Base-by-base conservation (phyloP, 768 basidiomycete species). In the Leucosporidium scottii region DNA sequence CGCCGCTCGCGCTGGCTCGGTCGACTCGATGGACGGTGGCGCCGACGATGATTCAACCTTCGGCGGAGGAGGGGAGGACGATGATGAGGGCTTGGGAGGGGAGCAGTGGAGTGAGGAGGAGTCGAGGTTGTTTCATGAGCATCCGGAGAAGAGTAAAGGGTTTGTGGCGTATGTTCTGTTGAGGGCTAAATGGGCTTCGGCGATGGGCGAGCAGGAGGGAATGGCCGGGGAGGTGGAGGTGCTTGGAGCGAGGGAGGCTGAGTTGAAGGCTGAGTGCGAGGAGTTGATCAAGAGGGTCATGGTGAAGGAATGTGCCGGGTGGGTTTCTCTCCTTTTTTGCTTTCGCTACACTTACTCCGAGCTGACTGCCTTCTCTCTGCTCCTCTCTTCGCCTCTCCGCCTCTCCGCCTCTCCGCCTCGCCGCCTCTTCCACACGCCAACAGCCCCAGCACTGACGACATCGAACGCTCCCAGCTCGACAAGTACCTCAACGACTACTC, bases 161-260 rank as follows among this genome's bases (percentile, higher is more conserved):
- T 75, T 77, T 50, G 74, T 85, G 47, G 85, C 85, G 81, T 93
- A 93, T 77, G 81, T 85, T 79, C 70, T 82, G 79, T 78, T 84
- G 81, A 89, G 93, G 75, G 91, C 92, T 9, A 91, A 91, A 75
- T 83, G 87, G 76, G 81, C 80, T 59, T 88, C 86, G 75, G 85
- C 84, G 20, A 69, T 86, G 36, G 83, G 87, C 65, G 85, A 89
- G 74, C 86, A 90, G 68, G 85, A 84, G 39, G 79, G 80, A 39
- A 79, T 93, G 49, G 78, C 83, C 36, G 84, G 86, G 70, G 88
- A 93, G 76, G 79, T 90, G 69, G 82, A 84, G 47, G 78, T 81
- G 21, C 77, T 83, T 12, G 82, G 82, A 66, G 77, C 79, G 5
- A 86, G 89, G 68, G 80, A 81, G 72, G 57, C 62, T 12, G 73